Evolutionary conservation across 2,329 filamentous ascomycete species (phyloP).

Genomic region (Tolypocladium pustulatum): DNA sequence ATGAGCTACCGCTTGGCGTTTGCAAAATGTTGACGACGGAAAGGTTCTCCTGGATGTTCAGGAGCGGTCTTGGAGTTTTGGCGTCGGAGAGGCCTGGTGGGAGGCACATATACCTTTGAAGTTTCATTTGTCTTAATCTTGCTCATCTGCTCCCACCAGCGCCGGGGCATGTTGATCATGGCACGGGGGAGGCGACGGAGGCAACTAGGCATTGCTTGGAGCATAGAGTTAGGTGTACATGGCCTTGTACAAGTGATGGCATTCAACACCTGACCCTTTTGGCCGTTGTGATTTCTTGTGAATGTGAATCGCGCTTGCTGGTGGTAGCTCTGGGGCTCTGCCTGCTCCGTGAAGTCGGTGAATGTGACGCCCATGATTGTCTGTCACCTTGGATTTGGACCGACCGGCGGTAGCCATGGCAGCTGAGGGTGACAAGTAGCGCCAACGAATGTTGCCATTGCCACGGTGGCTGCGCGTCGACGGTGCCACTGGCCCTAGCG

Average conservation of each 20-base stretch:
- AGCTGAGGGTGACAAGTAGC: neutral
- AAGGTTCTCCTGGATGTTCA: neutral
- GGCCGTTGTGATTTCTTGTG: neutral
- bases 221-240: neutral
- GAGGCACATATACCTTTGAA: neutral
- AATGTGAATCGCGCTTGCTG: neutral
- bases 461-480: neutral
- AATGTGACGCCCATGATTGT: too few species aligned
- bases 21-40: neutral
- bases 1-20: neutral
- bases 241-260: neutral
- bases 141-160: neutral
- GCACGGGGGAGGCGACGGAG: neutral
- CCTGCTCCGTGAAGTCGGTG: neutral
- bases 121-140: neutral
- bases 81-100: neutral
- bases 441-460: neutral
- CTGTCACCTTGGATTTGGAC: too few species aligned
- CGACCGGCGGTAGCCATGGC: neutral
- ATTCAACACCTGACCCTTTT: neutral
- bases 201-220: neutral
- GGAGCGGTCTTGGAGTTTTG: neutral
- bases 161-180: neutral
- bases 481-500: neutral
- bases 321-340: neutral